Evolutionary conservation across 2,329 filamentous ascomycete genomes (phyloP).

Genomic region (Myrmaecium sp.): DNA sequence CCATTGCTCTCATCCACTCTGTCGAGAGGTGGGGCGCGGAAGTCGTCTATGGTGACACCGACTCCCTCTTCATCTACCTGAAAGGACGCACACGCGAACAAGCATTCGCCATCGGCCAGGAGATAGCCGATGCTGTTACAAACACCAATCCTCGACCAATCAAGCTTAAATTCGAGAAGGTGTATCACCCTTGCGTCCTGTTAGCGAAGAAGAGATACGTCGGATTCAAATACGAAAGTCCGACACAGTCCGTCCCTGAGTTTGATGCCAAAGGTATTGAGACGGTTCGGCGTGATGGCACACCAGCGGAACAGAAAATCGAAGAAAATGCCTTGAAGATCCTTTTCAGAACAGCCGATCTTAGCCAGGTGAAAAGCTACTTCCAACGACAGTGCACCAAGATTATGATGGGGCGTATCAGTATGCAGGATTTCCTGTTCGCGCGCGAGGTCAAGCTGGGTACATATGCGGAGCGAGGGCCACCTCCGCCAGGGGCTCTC

Average conservation of each 20-base stretch:
- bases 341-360: conserved; percentile 76
- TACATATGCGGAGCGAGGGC: conserved; percentile 67
- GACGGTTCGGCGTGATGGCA: conserved; percentile 87
- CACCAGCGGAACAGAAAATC: conserved; percentile 89
- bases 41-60: conserved; percentile 95
- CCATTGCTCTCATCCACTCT: conserved; percentile 83
- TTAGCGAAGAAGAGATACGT: conserved; percentile 97
- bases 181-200: conserved; percentile 88
- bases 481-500: conserved; percentile 70
- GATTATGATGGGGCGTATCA: conserved; percentile 77
- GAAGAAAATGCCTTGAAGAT: conserved; percentile 82
- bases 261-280: conserved; percentile 99
- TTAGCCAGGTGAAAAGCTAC: conserved; percentile 76
- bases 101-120: conserved; percentile 82
- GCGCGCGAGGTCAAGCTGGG: conserved; percentile 82
- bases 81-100: conserved; percentile 74
- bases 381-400: conserved; percentile 83
- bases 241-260: conserved; percentile 58
- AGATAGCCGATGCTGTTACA: conserved; percentile 78
- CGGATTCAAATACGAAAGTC: conserved; percentile 86
- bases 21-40: conserved; percentile 80
- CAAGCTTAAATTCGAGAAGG: conserved; percentile 96
- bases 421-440: conserved; percentile 91
- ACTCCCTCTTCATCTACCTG: conserved; percentile 82
- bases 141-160: conserved; percentile 78